Evolutionary conservation across 208 protist species (phyloP), one percentile per base, ranked within the genome.

Genomic region (Borovskyia barvae): DNA sequence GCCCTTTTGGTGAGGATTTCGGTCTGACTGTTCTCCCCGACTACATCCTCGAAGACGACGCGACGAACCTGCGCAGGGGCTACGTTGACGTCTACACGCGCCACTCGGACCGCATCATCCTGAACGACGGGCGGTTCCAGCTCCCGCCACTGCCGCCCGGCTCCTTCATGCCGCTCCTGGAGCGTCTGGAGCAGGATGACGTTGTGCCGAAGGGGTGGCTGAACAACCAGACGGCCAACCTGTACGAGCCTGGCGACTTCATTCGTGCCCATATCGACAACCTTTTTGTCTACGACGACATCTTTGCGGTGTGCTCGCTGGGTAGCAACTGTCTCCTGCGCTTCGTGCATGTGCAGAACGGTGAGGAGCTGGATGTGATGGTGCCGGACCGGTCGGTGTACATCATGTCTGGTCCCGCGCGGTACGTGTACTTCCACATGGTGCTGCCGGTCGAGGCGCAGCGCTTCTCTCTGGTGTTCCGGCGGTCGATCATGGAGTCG

Each of bases 351-450:
- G 81, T 93, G 32, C 88, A 95, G 65, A 95, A 89, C 47, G 88
- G 88, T 20, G 85, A 92, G 60, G 85, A 92, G 61, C 41, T 92
- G 24, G 85, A 95, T 43, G 83, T 92, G 47, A 75, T 95, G 66
- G 66, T 95, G 19, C 88, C 88, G 12, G 83, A 95, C 59, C 64
- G 83, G 11, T 81, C 81, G 51, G 49, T 95, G 12, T 95, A 95
- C 71, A 82, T 95, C 60, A 80, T 95, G 75, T 91, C 82, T 1
- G 88, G 88, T 2, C 88, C 88, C 15, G 78, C 88, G 22, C 74
- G 88, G 7, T 95, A 92, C 60, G 81, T 95, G 5, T 95, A 95
- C 56, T 92, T 95, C 57, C 88, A 95, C 73, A 95, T 95, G 88
- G 80, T 95, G 30, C 71, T 92, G 14, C 88, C 88, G 14, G 80